phyloP scores from a whole-genome alignment of 129 eudicot genomes.

The Logfia minima region DNA sequence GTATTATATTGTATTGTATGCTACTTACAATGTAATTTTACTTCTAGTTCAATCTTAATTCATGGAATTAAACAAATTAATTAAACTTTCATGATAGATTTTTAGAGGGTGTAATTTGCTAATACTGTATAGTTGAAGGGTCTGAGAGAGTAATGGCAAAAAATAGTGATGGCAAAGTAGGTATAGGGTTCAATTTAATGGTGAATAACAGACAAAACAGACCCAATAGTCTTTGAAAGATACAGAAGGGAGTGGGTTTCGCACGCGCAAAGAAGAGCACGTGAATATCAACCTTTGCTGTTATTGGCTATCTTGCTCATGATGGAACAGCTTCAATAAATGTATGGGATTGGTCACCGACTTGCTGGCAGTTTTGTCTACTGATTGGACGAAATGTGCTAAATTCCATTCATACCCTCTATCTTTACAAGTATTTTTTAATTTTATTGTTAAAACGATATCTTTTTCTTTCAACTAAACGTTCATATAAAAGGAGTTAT shows the following conservation, averaged over 20 bases:
- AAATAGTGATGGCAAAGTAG: constrained; percentile 19
- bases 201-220: constrained; percentile 31
- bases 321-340: constrained; percentile 43
- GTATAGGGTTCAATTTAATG: constrained; percentile 32
- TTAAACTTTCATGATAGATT: not conserved
- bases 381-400: constrained; percentile 26
- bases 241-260: not conserved
- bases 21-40: too few relatives aligned
- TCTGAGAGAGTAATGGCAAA: not conserved
- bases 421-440: not conserved
- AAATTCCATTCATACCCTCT: constrained; percentile 25
- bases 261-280: constrained; percentile 8
- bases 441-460: too few relatives aligned
- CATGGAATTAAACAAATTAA: not conserved
- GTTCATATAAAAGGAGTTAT: too few relatives aligned
- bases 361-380: constrained; percentile 45
- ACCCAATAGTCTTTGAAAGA: constrained; percentile 36
- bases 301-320: constrained; percentile 28
- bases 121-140: constrained; percentile 6
- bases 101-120: not conserved
- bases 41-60: too few relatives aligned
- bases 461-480: too few relatives aligned
- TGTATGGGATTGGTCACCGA: constrained; percentile 43
- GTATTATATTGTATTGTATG: too few relatives aligned
- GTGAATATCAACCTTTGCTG: not conserved